Evolutionary conservation across 495 filamentous ascomycete species (phyloP).

Genomic region (Haplographium delicatum): DNA sequence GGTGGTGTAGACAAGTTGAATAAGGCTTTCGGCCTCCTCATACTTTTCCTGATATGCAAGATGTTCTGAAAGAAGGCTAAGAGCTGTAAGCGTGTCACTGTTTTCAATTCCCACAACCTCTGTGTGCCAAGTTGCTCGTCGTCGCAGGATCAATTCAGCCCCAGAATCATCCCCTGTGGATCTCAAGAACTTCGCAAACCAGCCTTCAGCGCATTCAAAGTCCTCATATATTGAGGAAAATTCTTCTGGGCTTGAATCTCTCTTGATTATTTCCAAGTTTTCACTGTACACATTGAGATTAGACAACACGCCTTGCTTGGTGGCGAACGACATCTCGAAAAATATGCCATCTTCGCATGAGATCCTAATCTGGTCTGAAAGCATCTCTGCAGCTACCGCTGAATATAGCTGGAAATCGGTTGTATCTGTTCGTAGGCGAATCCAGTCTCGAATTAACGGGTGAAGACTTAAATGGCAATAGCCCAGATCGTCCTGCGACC

Average conservation of each 20-base stretch:
- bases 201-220: background rate
- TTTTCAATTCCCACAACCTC: too few species aligned
- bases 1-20: too few species aligned
- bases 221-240: background rate
- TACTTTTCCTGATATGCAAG: too few species aligned
- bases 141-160: background rate
- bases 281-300: background rate
- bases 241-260: background rate
- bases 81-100: too few species aligned
- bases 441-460: constrained; percentile 12
- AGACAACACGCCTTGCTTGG: background rate
- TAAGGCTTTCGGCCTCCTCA: too few species aligned
- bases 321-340: background rate
- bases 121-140: background rate
- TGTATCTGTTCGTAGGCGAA: background rate
- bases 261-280: background rate
- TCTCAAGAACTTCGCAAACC: background rate
- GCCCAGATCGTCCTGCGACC: background rate
- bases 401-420: background rate
- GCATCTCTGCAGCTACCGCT: background rate
- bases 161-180: background rate
- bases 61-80: too few species aligned
- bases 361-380: background rate
- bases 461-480: constrained; percentile 6
- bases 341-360: background rate